These are phyloP conservation scores for Sporodiniella umbellata DNA, from an alignment of 371 early-diverging fungal genomes.

Conservation along the genomic window DNA sequence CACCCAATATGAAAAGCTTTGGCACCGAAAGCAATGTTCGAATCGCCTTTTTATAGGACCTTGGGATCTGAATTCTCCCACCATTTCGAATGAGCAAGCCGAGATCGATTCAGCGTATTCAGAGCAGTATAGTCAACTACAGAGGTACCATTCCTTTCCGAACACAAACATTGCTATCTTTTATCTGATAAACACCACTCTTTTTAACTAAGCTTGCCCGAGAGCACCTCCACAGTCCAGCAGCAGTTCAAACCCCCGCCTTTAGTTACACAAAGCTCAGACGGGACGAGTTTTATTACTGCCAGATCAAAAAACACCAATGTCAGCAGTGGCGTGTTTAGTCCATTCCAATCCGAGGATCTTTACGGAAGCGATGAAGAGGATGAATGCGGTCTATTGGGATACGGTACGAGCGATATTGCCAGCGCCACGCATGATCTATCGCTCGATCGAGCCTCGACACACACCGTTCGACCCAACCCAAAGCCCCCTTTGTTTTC, in stretches of 20 bases:
- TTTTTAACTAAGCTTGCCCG: background rate
- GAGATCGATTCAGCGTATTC: background rate
- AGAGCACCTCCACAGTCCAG: background rate
- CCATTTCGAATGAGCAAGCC: background rate
- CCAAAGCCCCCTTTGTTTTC: too few relatives aligned
- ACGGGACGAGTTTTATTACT: conserved; percentile 15
- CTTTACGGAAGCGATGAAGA: conserved; percentile 5
- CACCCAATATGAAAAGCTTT: background rate
- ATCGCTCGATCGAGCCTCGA: too few relatives aligned
- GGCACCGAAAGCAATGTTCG: conserved; percentile 20
- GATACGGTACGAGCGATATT: background rate
- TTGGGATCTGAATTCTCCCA: conserved; percentile 18
- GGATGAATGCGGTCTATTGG: conserved; percentile 8
- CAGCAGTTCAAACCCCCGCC: background rate
- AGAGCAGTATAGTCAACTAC: background rate
- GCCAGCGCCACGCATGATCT: too few relatives aligned
- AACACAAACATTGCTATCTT: too few relatives aligned
- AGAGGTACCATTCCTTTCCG: background rate
- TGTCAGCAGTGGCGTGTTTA: background rate
- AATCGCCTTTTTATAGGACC: conserved; percentile 30
- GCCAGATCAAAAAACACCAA: conserved; percentile 6
- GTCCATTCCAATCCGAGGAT: background rate
- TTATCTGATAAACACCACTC: background rate
- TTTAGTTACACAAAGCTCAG: conserved; percentile 7
- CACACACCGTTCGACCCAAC: too few relatives aligned